Evolutionary conservation across 2,329 filamentous ascomycete genomes (phyloP).

Genomic region (Tothia fuscella): DNA sequence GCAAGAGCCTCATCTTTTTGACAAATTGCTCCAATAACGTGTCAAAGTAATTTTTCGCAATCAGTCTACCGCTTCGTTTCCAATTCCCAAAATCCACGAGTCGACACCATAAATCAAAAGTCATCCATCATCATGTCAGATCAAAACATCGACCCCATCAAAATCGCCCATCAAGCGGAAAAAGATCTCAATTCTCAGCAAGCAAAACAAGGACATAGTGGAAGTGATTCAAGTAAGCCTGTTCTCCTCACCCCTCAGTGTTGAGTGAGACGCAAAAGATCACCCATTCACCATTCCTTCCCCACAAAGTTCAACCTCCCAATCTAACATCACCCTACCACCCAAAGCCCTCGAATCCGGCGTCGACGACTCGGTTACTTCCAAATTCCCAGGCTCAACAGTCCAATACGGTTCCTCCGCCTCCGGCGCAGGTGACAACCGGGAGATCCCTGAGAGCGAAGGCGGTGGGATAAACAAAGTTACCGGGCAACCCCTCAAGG

Average conservation of each 20-base stretch:
- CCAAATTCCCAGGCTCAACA: constrained; percentile 33
- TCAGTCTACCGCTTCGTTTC: too few species aligned
- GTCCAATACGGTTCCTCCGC: constrained; percentile 33
- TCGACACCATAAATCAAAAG: too few species aligned
- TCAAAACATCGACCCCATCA: too few species aligned
- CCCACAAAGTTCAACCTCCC: neutral
- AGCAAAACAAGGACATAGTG: constrained; percentile 26
- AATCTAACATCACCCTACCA: neutral
- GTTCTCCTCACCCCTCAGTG: neutral
- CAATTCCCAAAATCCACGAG: too few species aligned
- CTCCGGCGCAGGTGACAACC: constrained; percentile 33
- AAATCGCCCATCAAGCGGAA: constrained; percentile 36
- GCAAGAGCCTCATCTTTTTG: too few species aligned
- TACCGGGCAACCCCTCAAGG: constrained; percentile 34
- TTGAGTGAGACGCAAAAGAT: too few species aligned
- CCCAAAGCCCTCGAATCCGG: constrained; percentile 33
- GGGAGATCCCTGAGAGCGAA: constrained; percentile 35
- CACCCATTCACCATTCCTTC: neutral
- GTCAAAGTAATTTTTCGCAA: too few species aligned
- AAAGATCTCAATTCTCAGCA: constrained; percentile 33
- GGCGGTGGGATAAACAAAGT: constrained; percentile 31
- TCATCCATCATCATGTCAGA: too few species aligned
- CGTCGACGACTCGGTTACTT: constrained; percentile 29
- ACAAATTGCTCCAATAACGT: too few species aligned
- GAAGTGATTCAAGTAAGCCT: constrained; percentile 27